phyloP scores from a whole-genome alignment of 2,329 filamentous ascomycete genomes.

The Aspergillus thermomutatus region DNA sequence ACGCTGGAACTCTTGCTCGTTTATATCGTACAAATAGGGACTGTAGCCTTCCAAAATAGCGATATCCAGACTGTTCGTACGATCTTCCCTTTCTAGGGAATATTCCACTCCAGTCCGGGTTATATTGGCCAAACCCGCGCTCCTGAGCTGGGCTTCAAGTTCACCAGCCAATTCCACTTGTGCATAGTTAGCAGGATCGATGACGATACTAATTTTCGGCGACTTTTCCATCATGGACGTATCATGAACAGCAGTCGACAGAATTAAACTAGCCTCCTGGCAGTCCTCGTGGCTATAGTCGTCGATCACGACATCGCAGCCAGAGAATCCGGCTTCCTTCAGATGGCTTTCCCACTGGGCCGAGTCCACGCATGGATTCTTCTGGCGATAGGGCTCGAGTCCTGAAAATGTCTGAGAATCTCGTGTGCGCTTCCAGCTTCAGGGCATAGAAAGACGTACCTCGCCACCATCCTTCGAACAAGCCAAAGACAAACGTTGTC shows the following conservation, averaged over 20 bases:
- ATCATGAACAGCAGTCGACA: slow-evolving; percentile 8
- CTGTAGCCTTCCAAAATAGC: slow-evolving; percentile 3
- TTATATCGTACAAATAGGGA: slow-evolving; percentile 3
- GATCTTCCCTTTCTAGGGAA: background rate
- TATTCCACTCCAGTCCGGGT: background rate
- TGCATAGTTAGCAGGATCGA: background rate
- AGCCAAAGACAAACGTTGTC: slow-evolving; percentile 8
- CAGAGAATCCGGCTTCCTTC: slow-evolving; percentile 13
- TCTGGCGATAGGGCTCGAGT: slow-evolving; percentile 5
- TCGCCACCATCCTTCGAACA: slow-evolving; percentile 14
- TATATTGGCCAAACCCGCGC: background rate
- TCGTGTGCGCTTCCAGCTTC: background rate
- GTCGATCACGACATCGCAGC: slow-evolving; percentile 12
- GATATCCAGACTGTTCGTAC: background rate
- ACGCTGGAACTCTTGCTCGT: background rate
- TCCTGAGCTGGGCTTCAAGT: background rate
- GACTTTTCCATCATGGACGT: background rate
- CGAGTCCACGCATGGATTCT: slow-evolving; percentile 5
- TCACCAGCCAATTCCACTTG: background rate
- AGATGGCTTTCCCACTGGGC: slow-evolving; percentile 7
- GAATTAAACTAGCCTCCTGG: slow-evolving; percentile 9
- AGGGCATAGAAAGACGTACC: background rate
- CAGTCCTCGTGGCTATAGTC: slow-evolving; percentile 10
- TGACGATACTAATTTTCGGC: background rate
- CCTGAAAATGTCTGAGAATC: slow-evolving; percentile 3